A percentile compares a stretch with the other conserved stretches of the same genome.
Conservation (phyloP, 2,329 filamentous ascomycete genomes). For the Cordyceps farinosa region DNA sequence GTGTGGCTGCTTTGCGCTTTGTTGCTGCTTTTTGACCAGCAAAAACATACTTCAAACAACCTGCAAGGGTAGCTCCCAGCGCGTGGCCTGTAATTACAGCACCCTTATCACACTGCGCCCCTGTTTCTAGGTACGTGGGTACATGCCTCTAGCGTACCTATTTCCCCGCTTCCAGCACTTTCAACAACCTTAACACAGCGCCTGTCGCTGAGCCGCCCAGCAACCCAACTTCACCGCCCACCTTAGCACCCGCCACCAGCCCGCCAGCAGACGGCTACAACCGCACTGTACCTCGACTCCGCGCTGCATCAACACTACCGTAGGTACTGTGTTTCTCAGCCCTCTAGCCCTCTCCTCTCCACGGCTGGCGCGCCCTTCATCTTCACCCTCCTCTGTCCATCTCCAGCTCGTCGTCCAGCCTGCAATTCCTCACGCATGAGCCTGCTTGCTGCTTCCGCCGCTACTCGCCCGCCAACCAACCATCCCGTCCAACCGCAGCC, state of each 20-base stretch:
- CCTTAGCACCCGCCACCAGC: not conserved
- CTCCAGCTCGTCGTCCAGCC: not conserved
- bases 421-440: conserved; percentile 12
- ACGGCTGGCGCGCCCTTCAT: conserved; percentile 12
- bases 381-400: not conserved
- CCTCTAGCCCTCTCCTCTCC: not conserved
- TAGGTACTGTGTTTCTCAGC: not conserved
- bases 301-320: conserved; percentile 13
- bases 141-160: not conserved
- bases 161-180: conserved; percentile 6
- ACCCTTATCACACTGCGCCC: not conserved
- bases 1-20: not conserved
- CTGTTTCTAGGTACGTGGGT: not conserved
- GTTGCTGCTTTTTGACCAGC: not conserved
- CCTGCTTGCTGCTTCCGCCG: not conserved
- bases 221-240: conserved; percentile 9
- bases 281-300: not conserved
- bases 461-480: not conserved
- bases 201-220: not conserved
- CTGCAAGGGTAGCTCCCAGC: not conserved
- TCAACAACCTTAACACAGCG: not conserved
- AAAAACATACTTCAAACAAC: not conserved
- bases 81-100: not conserved
- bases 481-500: not conserved
- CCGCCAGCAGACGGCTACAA: not conserved